Conservation (phyloP, 148 eudicot species). For the Fallopia convolvulus region DNA sequence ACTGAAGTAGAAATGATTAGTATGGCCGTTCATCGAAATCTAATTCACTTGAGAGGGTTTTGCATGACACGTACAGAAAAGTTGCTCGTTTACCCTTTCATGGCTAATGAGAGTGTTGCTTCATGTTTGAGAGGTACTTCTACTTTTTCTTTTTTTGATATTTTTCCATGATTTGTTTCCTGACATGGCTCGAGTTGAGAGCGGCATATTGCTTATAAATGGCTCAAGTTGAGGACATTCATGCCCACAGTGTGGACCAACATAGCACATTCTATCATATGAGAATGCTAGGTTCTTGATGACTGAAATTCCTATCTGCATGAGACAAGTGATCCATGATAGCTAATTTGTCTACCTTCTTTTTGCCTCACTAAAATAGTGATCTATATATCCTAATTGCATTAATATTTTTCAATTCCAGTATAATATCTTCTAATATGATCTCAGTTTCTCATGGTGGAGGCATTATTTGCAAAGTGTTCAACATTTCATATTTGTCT, state of each 20-base stretch:
- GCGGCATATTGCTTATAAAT: background rate
- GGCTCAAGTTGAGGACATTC: no score
- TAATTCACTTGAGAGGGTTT: slow-evolving; percentile 40
- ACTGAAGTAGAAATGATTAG: slow-evolving; percentile 60
- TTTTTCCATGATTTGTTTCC: background rate
- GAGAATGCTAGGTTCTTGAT: background rate
- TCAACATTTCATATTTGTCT: background rate
- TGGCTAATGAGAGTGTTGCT: slow-evolving; percentile 44
- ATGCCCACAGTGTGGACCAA: background rate
- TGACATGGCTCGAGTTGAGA: background rate
- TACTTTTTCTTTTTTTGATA: background rate
- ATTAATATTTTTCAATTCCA: no score
- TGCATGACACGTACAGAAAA: slow-evolving; percentile 49
- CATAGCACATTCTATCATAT: no score
- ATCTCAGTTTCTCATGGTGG: no score
- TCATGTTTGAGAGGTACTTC: slow-evolving; percentile 40
- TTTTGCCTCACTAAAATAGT: background rate
- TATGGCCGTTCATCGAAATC: slow-evolving; percentile 44
- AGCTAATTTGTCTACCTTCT: background rate
- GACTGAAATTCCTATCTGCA: background rate
- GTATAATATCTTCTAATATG: no score
- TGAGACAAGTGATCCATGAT: background rate
- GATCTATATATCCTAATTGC: no score
- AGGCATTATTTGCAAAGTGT: no score
- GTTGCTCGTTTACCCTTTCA: slow-evolving; percentile 46